Conservation (phyloP, 371 early-diverging fungal species). For the Batkoa obscura region DNA sequence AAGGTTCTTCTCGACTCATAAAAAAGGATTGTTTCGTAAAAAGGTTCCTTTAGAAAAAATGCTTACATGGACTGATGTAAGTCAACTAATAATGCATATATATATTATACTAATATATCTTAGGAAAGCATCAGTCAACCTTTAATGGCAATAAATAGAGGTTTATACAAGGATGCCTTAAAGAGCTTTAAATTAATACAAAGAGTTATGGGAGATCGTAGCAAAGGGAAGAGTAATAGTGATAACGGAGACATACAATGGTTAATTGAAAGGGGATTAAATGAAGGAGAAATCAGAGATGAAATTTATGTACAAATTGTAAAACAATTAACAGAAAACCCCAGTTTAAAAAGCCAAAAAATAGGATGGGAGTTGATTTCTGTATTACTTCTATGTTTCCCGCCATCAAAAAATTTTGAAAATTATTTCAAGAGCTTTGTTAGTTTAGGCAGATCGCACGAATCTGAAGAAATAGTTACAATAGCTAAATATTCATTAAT, state of each 20-base stretch:
- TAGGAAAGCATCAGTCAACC: conserved; percentile 53
- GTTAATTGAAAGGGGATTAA: conserved; percentile 54
- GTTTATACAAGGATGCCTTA: conserved; percentile 62
- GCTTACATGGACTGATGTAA: conserved; percentile 44
- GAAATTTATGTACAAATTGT: conserved; percentile 88
- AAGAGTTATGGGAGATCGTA: conserved; percentile 62
- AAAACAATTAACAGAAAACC: conserved; percentile 74
- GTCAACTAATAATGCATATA: too few relatives aligned
- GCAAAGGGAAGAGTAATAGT: conserved; percentile 12
- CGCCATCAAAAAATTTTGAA: conserved; percentile 78
- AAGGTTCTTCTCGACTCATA: conserved; percentile 79
- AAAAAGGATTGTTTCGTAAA: conserved; percentile 63
- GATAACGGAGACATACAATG: conserved; percentile 36
- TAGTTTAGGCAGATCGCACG: conserved; percentile 34
- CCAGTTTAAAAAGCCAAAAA: conserved; percentile 15
- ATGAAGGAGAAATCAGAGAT: conserved; percentile 58
- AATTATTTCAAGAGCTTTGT: conserved; percentile 66
- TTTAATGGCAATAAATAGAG: conserved; percentile 56
- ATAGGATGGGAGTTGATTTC: conserved; percentile 58
- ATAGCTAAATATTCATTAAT: conserved; percentile 8
- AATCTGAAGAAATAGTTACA: conserved; percentile 4
- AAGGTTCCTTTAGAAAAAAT: conserved; percentile 75
- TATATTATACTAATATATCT: too few relatives aligned
- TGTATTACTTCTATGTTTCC: conserved; percentile 63
- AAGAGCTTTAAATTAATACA: conserved; percentile 69